These are phyloP conservation scores for Kodamaea arcana DNA, from an alignment of 1,139 yeast species.

Conservation along the genomic window DNA sequence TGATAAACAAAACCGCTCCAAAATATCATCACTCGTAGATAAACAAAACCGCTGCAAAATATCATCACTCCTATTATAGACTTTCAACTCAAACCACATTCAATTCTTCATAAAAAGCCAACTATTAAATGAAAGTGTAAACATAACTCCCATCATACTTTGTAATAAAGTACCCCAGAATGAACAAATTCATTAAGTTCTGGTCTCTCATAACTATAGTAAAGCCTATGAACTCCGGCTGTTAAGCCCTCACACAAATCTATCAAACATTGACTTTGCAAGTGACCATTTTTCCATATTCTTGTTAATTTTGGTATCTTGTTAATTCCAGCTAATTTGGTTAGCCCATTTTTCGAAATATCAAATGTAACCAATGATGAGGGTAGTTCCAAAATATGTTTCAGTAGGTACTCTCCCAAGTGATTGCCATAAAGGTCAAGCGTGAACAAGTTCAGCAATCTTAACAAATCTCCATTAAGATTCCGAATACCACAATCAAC, in stretches of 20 bases:
- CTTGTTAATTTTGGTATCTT: background rate
- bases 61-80: too few relatives aligned
- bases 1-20: too few relatives aligned
- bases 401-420: background rate
- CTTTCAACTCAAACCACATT: too few relatives aligned
- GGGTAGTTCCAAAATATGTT: background rate
- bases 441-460: background rate
- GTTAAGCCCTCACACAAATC: background rate
- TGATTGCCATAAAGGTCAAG: background rate
- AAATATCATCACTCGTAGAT: too few relatives aligned
- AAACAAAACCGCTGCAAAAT: too few relatives aligned
- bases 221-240: background rate
- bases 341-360: background rate
- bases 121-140: too few relatives aligned
- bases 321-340: background rate
- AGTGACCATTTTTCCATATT: background rate
- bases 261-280: background rate
- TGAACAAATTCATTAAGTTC: background rate
- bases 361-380: background rate
- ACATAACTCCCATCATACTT: too few relatives aligned
- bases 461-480: background rate
- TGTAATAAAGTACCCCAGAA: too few relatives aligned
- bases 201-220: background rate
- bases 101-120: too few relatives aligned
- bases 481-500: background rate